These are phyloP conservation scores for Aschersonia sp. DNA, from an alignment of 2,329 filamentous ascomycete genomes.

Conservation along the genomic window DNA sequence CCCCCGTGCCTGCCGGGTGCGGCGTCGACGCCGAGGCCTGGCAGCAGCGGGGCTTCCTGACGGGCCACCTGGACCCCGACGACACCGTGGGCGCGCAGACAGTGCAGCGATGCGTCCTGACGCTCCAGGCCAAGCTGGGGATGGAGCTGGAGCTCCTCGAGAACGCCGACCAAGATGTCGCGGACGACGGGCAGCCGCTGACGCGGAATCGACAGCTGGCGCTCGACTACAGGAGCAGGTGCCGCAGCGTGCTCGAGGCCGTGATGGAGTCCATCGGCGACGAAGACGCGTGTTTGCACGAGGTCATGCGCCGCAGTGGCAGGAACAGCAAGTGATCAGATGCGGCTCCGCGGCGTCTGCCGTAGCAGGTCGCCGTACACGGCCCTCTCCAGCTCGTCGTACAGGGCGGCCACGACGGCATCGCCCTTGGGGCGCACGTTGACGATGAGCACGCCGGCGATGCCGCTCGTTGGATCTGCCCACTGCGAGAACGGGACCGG, in stretches of 20 bases:
- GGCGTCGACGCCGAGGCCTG: neutral
- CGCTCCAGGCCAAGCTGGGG: constrained; percentile 27
- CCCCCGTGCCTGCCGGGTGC: constrained; percentile 6
- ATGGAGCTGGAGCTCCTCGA: constrained; percentile 29
- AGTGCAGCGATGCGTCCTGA: constrained; percentile 5
- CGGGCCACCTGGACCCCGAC: constrained; percentile 14
- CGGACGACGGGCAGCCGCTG: constrained; percentile 22
- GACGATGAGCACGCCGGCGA: constrained; percentile 24
- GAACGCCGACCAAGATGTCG: constrained; percentile 28
- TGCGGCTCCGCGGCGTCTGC: neutral
- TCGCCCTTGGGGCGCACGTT: constrained; percentile 24
- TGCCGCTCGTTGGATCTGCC: constrained; percentile 21
- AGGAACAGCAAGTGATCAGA: neutral
- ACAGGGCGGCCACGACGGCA: constrained; percentile 17
- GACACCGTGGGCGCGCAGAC: constrained; percentile 11
- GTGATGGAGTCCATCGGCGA: constrained; percentile 24
- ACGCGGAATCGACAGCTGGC: constrained; percentile 34
- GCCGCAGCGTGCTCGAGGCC: constrained; percentile 29
- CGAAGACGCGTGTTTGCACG: neutral
- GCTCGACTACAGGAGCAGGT: constrained; percentile 32
- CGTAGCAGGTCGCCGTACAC: constrained; percentile 16
- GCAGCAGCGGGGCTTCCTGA: constrained; percentile 13
- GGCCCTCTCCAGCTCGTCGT: constrained; percentile 22
- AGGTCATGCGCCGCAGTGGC: no score
- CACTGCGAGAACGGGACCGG: constrained; percentile 11